Conservation (phyloP, 345 rosid genomes). For the Linum tenue region DNA sequence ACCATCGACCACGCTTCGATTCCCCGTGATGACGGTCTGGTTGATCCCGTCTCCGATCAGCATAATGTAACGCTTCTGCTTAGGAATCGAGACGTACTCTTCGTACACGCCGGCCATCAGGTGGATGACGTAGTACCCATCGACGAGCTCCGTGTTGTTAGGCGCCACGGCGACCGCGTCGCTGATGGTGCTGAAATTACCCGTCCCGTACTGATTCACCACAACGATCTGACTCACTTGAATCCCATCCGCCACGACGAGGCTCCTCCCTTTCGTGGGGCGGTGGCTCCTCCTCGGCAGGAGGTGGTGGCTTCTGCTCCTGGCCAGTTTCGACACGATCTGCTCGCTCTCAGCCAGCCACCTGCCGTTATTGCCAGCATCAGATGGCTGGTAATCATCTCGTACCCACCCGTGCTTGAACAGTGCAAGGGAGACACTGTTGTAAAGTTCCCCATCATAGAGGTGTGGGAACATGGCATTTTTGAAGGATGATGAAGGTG, state of each 20-base stretch:
- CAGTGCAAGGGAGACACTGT: not conserved
- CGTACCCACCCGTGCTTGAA: not conserved
- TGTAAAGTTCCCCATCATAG: not conserved
- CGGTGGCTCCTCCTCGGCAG: not conserved
- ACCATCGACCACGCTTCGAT: slow-evolving; percentile 1
- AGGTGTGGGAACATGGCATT: not conserved
- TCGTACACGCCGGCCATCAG: not conserved
- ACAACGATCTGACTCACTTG: not conserved
- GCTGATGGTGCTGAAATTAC: not conserved
- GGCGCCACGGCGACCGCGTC: slow-evolving; percentile 2
- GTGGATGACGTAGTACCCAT: not conserved
- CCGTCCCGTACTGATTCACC: not conserved
- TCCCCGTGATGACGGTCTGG: not conserved
- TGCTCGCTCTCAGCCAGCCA: not conserved
- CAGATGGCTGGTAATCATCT: not conserved
- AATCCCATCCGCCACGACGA: not conserved
- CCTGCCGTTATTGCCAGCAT: not conserved
- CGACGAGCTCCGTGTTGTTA: not conserved
- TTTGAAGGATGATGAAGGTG: not conserved
- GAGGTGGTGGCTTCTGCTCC: not conserved
- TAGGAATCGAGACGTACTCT: not conserved
- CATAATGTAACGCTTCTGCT: not conserved
- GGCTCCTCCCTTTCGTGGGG: not conserved
- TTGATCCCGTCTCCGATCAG: not conserved
- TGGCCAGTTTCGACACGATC: no score